Base-by-base conservation (phyloP, 805 yeast genomes). In the Wickerhamiella musiphila region DNA sequence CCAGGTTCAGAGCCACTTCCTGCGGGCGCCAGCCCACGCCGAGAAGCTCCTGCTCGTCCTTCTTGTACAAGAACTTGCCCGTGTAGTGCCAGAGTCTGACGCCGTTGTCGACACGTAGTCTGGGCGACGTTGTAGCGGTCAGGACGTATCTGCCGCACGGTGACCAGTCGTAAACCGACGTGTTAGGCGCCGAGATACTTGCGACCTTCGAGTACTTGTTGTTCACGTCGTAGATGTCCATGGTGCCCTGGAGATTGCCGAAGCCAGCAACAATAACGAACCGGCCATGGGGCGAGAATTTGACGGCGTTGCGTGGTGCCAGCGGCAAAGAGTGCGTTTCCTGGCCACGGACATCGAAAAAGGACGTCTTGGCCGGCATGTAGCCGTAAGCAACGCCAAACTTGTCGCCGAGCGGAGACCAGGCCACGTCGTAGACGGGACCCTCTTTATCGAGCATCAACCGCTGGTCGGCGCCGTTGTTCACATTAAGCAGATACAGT, bases 361-460 rank as follows among this genome's bases (percentile, higher is more conserved):
- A 82, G 8, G 94, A 73, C 17, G 95, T 84, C 48, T 78, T 76
- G 18, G 94, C 81, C 2, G 99, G 99, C 96, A 90, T 90, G 59
- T 70, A 84, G 20, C 98, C 99, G 51, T 84, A 84, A 35, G 79
- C 82, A 27, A 90, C 98, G 38, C 94, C 96, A 61, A 90, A 92
- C 59, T 90, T 96, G 45, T 94, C 69, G 13, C 94, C 81, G 32
- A 83, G 72, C 37, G 96, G 94, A 17, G 93, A 78, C 99, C 99
- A 90, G 15, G 90, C 74, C 39, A 86, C 79, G 55, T 90, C 98
- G 58, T 90, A 95, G 45, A 90, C 83, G 28, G 99, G 96, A 20
- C 96, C 96, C 49, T 83, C 94, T 46, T 79, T 75, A 40, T 79
- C 82, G 46, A 90, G 69, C 36, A 73, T 67, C 47, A 90, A 84